Evolutionary conservation across 148 eudicot genomes (phyloP).

Genomic region (Cornus florida): DNA sequence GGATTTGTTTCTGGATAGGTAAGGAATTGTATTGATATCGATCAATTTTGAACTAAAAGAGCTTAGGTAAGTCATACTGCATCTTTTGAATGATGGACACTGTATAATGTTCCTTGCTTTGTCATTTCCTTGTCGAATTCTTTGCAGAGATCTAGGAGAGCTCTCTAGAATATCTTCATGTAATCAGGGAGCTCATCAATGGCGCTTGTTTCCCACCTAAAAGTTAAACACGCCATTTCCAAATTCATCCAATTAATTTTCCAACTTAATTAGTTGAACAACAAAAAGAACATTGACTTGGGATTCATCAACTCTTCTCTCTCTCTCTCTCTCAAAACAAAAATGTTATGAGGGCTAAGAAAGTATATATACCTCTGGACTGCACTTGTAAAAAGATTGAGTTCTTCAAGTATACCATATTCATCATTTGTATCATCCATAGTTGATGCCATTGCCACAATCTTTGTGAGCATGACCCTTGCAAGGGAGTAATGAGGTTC

Average conservation of each 20-base stretch:
- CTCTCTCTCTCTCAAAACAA: too few species aligned
- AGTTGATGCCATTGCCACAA: background rate
- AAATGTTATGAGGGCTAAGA: background rate
- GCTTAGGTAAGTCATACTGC: slow-evolving; percentile 9
- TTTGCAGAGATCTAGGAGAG: slow-evolving; percentile 11
- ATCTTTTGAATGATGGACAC: slow-evolving; percentile 17
- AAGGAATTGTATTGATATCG: too few species aligned
- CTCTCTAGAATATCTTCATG: slow-evolving; percentile 19
- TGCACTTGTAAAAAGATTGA: slow-evolving; percentile 12
- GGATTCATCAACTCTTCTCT: too few species aligned
- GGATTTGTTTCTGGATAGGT: too few species aligned
- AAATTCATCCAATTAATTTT: too few species aligned
- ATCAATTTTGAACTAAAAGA: too few species aligned
- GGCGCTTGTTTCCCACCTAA: slow-evolving; percentile 27
- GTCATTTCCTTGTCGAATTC: slow-evolving; percentile 16
- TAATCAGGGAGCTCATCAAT: slow-evolving; percentile 21
- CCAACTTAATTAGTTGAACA: too few species aligned
- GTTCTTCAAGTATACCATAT: slow-evolving; percentile 28
- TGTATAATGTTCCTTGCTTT: background rate
- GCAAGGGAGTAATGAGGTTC: slow-evolving; percentile 14
- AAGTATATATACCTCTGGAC: slow-evolving; percentile 12
- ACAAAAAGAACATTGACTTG: too few species aligned
- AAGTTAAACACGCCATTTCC: background rate
- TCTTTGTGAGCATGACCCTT: slow-evolving; percentile 11
- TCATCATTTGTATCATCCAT: slow-evolving; percentile 25